Conservation (phyloP, 352 stramenopile genomes). For the Phytopythium helicoides region DNA sequence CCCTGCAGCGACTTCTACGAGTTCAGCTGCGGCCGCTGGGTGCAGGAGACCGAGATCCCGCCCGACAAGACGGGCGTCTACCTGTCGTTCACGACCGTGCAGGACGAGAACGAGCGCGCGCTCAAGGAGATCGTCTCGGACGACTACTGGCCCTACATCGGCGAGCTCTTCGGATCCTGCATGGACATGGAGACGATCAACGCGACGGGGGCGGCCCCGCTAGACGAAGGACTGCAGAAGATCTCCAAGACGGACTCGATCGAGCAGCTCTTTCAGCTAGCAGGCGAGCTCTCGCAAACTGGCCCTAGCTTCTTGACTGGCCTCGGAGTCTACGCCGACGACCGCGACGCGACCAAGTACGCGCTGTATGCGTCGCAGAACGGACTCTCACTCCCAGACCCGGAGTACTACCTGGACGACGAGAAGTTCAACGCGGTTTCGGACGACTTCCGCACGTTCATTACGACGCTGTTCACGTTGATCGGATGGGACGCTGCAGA, state of each 20-base stretch:
- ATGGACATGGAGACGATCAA: conserved; percentile 63
- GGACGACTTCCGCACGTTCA: conserved; percentile 68
- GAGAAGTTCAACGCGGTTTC: conserved; percentile 75
- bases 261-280: conserved; percentile 42
- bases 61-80: conserved; percentile 32
- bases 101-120: conserved; percentile 28
- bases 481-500: conserved; percentile 29
- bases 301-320: conserved; percentile 81
- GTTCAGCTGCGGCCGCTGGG: conserved; percentile 61
- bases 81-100: conserved; percentile 30
- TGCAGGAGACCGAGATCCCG: conserved; percentile 35
- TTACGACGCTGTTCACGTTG: conserved; percentile 77
- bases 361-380: conserved; percentile 81
- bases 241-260: conserved; percentile 36
- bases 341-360: conserved; percentile 80
- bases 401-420: conserved; percentile 91
- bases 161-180: conserved; percentile 58
- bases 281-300: conserved; percentile 46
- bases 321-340: conserved; percentile 71
- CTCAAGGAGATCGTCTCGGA: conserved; percentile 58
- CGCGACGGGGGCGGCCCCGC: conserved; percentile 27
- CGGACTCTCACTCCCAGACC: conserved; percentile 87
- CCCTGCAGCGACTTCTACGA: conserved; percentile 79
- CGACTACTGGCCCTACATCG: conserved; percentile 57
- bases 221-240: conserved; percentile 26